phyloP scores from a whole-genome alignment of 768 basidiomycete genomes.

The Boletales sp. region DNA sequence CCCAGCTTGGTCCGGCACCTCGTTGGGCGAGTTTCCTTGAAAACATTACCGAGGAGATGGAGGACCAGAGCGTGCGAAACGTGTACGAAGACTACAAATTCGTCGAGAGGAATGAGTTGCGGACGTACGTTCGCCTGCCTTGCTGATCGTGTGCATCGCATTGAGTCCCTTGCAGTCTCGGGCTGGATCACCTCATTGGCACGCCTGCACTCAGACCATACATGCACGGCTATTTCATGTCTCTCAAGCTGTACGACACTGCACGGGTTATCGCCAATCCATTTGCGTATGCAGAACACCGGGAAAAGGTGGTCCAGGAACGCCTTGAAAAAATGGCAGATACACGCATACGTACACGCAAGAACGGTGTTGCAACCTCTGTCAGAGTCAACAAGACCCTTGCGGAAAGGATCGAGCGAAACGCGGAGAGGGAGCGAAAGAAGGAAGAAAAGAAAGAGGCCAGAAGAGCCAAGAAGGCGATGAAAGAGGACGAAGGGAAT shows the following conservation, averaged over 20 bases:
- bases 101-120: conserved; percentile 81
- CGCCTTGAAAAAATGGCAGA: conserved; percentile 94
- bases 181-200: conserved; percentile 92
- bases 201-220: conserved; percentile 96
- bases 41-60: conserved; percentile 98
- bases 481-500: conserved; percentile 33
- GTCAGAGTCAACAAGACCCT: conserved; percentile 67
- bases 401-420: conserved; percentile 70
- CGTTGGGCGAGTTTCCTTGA: conserved; percentile 98
- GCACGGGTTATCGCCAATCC: conserved; percentile 96
- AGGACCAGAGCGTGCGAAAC: conserved; percentile 74
- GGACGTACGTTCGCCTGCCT: conserved; percentile 54
- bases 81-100: conserved; percentile 99
- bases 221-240: conserved; percentile 99
- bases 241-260: conserved; percentile 92
- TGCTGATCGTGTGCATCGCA: not conserved
- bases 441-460: conserved; percentile 52
- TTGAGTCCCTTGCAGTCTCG: conserved; percentile 54
- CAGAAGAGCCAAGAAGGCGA: conserved; percentile 39
- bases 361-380: conserved; percentile 38
- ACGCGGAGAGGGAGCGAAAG: conserved; percentile 54
- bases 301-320: conserved; percentile 80
- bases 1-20: conserved; percentile 94
- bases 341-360: conserved; percentile 81
- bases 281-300: conserved; percentile 91